A percentile compares a stretch with the other conserved stretches of the same genome.
Evolutionary conservation across 805 yeast species (phyloP).

Genomic region (Saccharomycopsis amapae): DNA sequence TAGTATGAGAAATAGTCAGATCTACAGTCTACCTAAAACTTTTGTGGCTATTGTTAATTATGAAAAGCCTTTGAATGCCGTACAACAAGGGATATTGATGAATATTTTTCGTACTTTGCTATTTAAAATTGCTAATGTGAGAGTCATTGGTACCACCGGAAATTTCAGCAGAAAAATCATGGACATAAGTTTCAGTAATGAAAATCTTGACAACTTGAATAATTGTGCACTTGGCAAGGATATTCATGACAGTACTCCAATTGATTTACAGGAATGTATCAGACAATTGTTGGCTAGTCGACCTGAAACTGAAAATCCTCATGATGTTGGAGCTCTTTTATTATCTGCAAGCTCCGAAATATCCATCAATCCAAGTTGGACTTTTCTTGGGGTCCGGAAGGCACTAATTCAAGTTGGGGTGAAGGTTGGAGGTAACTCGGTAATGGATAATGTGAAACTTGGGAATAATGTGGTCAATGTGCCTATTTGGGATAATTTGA

Average conservation of each 20-base stretch:
- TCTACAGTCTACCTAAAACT: conserved; percentile 8
- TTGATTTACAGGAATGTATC: too few relatives aligned
- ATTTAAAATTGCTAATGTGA: conserved; percentile 11
- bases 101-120: conserved; percentile 14
- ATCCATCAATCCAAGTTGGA: too few relatives aligned
- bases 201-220: too few relatives aligned
- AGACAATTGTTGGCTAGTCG: too few relatives aligned
- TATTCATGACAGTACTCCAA: too few relatives aligned
- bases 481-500: conserved; percentile 22
- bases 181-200: background rate
- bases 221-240: too few relatives aligned
- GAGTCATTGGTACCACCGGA: conserved; percentile 6
- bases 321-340: background rate
- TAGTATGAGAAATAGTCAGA: conserved; percentile 1
- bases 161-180: conserved; percentile 3
- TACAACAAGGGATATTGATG: conserved; percentile 6
- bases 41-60: conserved; percentile 7
- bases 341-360: too few relatives aligned
- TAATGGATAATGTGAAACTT: background rate
- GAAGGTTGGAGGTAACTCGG: background rate
- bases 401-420: conserved; percentile 12
- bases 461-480: conserved; percentile 15
- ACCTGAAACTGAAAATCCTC: too few relatives aligned
- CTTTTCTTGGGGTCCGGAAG: too few relatives aligned
- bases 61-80: conserved; percentile 3